Evolutionary conservation across 2,329 filamentous ascomycete genomes (phyloP).

Genomic region (Ceratocystis eucalypticola): DNA sequence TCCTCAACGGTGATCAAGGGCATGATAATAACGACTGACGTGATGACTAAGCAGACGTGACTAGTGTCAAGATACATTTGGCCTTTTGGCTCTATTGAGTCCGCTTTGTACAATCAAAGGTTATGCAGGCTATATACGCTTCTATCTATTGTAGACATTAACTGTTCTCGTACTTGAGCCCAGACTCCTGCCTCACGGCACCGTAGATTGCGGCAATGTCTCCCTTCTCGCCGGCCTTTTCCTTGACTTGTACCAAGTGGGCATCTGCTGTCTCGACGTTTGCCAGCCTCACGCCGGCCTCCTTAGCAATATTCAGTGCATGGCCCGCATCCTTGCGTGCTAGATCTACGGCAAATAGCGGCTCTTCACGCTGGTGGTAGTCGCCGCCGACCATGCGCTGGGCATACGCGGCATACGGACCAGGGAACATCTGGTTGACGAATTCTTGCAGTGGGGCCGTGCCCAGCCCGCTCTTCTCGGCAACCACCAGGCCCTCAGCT

Average conservation of each 20-base stretch:
- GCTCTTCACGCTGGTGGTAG: constrained; percentile 62
- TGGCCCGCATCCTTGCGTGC: constrained; percentile 73
- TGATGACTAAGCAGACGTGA: constrained; percentile 14
- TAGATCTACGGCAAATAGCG: constrained; percentile 71
- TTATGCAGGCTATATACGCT: background rate
- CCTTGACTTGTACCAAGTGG: constrained; percentile 56
- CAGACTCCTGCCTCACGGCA: constrained; percentile 58
- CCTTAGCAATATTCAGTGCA: constrained; percentile 52
- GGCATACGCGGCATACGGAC: constrained; percentile 61
- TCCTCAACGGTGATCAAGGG: background rate
- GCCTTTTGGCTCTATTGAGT: background rate
- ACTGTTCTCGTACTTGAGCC: constrained; percentile 57
- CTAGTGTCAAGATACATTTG: background rate
- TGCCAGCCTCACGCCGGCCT: constrained; percentile 47
- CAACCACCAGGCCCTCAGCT: constrained; percentile 62
- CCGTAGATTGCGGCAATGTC: constrained; percentile 79
- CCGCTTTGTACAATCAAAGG: background rate
- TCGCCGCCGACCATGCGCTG: constrained; percentile 61
- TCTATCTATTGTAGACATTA: background rate
- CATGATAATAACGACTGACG: background rate
- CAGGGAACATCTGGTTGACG: constrained; percentile 60
- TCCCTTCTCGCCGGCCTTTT: constrained; percentile 52
- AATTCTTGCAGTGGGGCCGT: constrained; percentile 56
- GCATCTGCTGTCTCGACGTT: constrained; percentile 54
- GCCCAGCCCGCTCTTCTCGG: constrained; percentile 69